These are phyloP conservation scores for Tetrastigma voinierianum DNA, from an alignment of 164 flowering plant genomes.

Conservation along the genomic window DNA sequence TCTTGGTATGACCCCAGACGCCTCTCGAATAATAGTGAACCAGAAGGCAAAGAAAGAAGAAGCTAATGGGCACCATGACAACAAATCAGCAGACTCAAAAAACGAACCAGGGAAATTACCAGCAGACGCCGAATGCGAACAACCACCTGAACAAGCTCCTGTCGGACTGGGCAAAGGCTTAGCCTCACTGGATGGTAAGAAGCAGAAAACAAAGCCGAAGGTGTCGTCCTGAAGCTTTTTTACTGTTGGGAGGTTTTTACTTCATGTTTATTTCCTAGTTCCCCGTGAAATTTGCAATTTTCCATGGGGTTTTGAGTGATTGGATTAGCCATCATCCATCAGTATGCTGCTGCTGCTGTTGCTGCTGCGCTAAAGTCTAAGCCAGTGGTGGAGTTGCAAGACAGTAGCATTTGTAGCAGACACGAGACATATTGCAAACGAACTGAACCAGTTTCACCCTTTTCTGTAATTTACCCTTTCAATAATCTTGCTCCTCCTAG, in stretches of 20 bases:
- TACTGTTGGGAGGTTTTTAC: too few species aligned
- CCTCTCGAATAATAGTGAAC: slow-evolving; percentile 16
- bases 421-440: too few species aligned
- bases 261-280: background rate
- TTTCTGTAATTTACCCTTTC: slow-evolving; percentile 3
- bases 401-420: too few species aligned
- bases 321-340: too few species aligned
- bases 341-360: too few species aligned
- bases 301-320: background rate
- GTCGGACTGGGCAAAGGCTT: slow-evolving; percentile 79
- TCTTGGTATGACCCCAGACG: slow-evolving; percentile 53
- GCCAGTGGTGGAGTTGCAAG: too few species aligned
- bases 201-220: slow-evolving; percentile 66
- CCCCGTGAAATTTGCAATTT: background rate
- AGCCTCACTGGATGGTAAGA: slow-evolving; percentile 54
- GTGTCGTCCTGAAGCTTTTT: slow-evolving; percentile 29
- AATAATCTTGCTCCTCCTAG: slow-evolving; percentile 6
- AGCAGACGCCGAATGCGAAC: slow-evolving; percentile 23
- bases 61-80: slow-evolving; percentile 23
- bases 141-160: slow-evolving; percentile 52
- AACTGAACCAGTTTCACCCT: too few species aligned
- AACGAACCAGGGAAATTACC: slow-evolving; percentile 19
- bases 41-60: slow-evolving; percentile 38
- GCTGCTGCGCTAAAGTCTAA: too few species aligned
- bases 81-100: slow-evolving; percentile 17